Evolutionary conservation across 371 early-diverging fungal genomes (phyloP).

Genomic region (Apophysomyces elegans): DNA sequence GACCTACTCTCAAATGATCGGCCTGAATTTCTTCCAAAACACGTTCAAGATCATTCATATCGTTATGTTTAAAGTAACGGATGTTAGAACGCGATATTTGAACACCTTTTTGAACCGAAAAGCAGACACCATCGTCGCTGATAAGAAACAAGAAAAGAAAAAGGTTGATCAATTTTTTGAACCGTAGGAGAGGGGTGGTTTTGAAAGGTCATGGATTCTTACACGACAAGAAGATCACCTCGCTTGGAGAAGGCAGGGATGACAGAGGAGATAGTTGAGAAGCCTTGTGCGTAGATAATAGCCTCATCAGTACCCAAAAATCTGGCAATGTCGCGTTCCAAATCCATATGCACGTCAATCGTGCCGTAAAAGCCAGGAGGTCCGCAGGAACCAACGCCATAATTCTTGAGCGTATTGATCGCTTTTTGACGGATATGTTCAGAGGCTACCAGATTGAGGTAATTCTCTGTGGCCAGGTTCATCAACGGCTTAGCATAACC

Average conservation of each 20-base stretch:
- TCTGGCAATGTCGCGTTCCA: conserved; percentile 90
- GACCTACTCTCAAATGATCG: conserved; percentile 54
- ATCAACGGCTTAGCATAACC: conserved; percentile 62
- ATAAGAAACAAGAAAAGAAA: no score
- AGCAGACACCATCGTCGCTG: conserved; percentile 87
- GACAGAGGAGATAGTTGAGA: conserved; percentile 92
- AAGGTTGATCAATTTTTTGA: no score
- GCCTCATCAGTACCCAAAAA: conserved; percentile 91
- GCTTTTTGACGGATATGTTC: conserved; percentile 86
- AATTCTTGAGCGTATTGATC: conserved; percentile 86
- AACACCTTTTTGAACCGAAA: conserved; percentile 92
- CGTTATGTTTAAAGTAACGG: conserved; percentile 95
- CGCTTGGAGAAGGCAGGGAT: conserved; percentile 99
- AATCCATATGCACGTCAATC: conserved; percentile 95
- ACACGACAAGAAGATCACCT: conserved; percentile 94
- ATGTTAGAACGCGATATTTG: conserved; percentile 89
- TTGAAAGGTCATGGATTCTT: conserved; percentile 23
- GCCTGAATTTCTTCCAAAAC: conserved; percentile 78
- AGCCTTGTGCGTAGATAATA: conserved; percentile 98
- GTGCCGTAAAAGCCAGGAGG: conserved; percentile 99
- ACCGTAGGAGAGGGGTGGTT: background rate
- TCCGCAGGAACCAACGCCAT: conserved; percentile 99
- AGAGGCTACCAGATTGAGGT: conserved; percentile 79
- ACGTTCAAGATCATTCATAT: conserved; percentile 90
- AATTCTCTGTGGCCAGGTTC: conserved; percentile 90